Conservation (phyloP, 2,329 filamentous ascomycete species). For the Scytalidium sp. region DNA sequence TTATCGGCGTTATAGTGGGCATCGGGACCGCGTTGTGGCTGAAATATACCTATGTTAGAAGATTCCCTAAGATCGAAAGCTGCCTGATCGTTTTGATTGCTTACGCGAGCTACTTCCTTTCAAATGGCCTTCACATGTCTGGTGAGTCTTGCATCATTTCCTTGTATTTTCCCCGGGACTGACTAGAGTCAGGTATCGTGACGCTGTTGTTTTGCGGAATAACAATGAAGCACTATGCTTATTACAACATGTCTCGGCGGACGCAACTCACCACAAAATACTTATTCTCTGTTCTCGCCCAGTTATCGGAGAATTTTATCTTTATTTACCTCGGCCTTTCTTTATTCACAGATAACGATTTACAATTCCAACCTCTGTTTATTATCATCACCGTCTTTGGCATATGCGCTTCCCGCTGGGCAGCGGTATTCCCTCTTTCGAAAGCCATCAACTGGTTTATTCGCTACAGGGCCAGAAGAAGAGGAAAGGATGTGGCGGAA, state of each 20-base stretch:
- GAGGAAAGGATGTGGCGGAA: slow-evolving; percentile 74
- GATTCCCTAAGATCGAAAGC: slow-evolving; percentile 95
- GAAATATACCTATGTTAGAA: slow-evolving; percentile 90
- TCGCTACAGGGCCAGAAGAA: slow-evolving; percentile 75
- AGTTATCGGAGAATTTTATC: slow-evolving; percentile 98
- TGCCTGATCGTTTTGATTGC: slow-evolving; percentile 91
- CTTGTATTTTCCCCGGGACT: slow-evolving; percentile 1
- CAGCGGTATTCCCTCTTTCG: slow-evolving; percentile 91
- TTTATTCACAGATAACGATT: slow-evolving; percentile 83
- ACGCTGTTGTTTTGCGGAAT: slow-evolving; percentile 97
- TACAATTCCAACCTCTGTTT: slow-evolving; percentile 90
- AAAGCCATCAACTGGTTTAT: slow-evolving; percentile 90
- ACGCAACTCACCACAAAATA: slow-evolving; percentile 98
- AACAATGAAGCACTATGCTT: slow-evolving; percentile 97
- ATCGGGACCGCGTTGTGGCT: slow-evolving; percentile 82
- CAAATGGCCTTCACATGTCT: slow-evolving; percentile 92
- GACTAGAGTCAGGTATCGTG: slow-evolving; percentile 59
- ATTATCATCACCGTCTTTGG: slow-evolving; percentile 90
- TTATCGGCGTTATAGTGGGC: slow-evolving; percentile 85
- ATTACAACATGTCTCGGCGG: slow-evolving; percentile 99
- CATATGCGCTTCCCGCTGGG: slow-evolving; percentile 89
- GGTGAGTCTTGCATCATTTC: slow-evolving; percentile 57
- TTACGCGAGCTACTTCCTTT: slow-evolving; percentile 97
- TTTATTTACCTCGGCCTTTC: slow-evolving; percentile 98
- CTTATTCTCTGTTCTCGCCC: slow-evolving; percentile 89